A percentile compares a stretch with the other conserved stretches of the same genome.
These are phyloP conservation scores for bread wheat (Triticum aestivum) DNA, from an alignment of 176 grass and related monocot species.

Conservation along the genomic window IWGSC_CS_RefSeq_v2.1 NC_057807.1:389370560-389371059, in stretches of 20 bases:
- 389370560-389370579: background rate
- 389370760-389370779: conserved; percentile 85
- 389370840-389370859: conserved; percentile 32
- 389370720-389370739: conserved; percentile 42
- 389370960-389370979: no score
- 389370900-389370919: background rate
- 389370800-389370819: conserved; percentile 69
- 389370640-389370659: background rate
- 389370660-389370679: background rate
- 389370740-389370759: conserved; percentile 81
- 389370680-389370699: background rate
- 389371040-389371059: background rate
- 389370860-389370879: conserved; percentile 30
- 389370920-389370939: no score
- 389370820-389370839: conserved; percentile 64
- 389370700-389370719: background rate
- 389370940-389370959: no score
- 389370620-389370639: background rate
- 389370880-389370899: conserved; percentile 21
- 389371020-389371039: conserved; percentile 42
- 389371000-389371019: no score
- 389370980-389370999: no score
- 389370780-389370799: conserved; percentile 88
- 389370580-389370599: background rate
- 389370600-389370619: background rate